A percentile compares a stretch with the other conserved stretches of the same genome.
Conservation (phyloP, 2,329 filamentous ascomycete genomes). For the Teratosphaeria zuluensis region DNA sequence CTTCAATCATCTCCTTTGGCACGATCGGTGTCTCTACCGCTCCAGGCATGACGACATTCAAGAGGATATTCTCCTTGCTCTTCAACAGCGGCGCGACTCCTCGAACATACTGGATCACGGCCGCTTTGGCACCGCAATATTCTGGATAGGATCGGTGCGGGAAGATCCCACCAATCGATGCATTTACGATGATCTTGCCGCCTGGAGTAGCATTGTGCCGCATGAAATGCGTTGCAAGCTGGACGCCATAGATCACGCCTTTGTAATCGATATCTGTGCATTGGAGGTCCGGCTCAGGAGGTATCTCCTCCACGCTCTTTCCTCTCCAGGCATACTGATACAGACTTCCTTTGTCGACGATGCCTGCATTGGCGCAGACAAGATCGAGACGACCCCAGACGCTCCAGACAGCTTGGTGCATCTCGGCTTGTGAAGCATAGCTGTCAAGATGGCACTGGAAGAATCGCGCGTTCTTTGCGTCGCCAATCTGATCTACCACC, state of each 20-base stretch:
- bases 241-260: conserved; percentile 10
- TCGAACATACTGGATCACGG: conserved; percentile 6
- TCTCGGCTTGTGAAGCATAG: conserved; percentile 7
- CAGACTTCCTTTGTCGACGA: conserved; percentile 5
- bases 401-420: conserved; percentile 4
- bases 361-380: conserved; percentile 9
- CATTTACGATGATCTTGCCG: conserved; percentile 10
- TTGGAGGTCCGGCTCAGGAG: conserved; percentile 5
- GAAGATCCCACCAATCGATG: conserved; percentile 9
- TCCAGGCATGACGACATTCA: conserved; percentile 3
- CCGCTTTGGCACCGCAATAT: conserved; percentile 11
- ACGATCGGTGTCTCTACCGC: neutral
- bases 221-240: conserved; percentile 12
- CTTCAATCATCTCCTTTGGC: neutral
- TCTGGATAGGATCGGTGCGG: conserved; percentile 11
- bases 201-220: conserved; percentile 9
- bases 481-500: conserved; percentile 24
- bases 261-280: conserved; percentile 10
- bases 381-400: conserved; percentile 6
- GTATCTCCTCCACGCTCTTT: conserved; percentile 2
- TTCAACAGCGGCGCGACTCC: conserved; percentile 3
- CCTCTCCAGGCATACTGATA: conserved; percentile 4
- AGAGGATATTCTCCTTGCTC: conserved; percentile 5
- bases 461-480: conserved; percentile 30
- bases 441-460: conserved; percentile 24